phyloP scores from a whole-genome alignment of 768 basidiomycete species.

The Leucocoprinus birnbaumii region DNA sequence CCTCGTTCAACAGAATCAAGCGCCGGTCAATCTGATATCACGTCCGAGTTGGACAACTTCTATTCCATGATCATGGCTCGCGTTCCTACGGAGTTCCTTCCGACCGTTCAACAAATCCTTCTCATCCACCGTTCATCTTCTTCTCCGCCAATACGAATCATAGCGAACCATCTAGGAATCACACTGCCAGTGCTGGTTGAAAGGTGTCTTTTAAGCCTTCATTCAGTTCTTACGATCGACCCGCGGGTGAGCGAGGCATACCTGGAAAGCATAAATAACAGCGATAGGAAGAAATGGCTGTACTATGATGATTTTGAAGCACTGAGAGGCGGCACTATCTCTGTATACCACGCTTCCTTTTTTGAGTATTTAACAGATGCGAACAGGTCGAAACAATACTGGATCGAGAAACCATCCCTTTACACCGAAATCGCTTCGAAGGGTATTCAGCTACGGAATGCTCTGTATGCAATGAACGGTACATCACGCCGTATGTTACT shows the following conservation, averaged over 20 bases:
- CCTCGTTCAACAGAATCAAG: not conserved
- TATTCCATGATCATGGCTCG: not conserved
- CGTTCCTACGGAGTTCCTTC: not conserved
- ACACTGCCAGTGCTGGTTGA: not conserved
- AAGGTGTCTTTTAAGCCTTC: too few species aligned
- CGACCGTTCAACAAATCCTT: not conserved
- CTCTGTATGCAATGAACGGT: not conserved
- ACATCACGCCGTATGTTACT: not conserved
- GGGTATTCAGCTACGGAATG: not conserved
- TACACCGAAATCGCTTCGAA: not conserved
- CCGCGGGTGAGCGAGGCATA: not conserved
- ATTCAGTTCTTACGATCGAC: too few species aligned
- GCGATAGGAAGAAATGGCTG: too few species aligned
- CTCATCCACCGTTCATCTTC: not conserved
- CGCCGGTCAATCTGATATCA: not conserved
- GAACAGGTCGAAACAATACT: not conserved
- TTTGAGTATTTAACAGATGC: not conserved
- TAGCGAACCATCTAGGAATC: not conserved
- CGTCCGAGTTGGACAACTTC: not conserved
- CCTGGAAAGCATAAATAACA: too few species aligned
- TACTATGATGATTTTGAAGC: too few species aligned
- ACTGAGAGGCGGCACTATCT: too few species aligned
- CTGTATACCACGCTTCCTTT: constrained; percentile 5
- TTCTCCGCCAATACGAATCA: too few species aligned
- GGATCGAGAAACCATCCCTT: not conserved